Evolutionary conservation across 176 grass and related monocot genomes (phyloP), one percentile per base, ranked within the genome.

Genomic region (Chloris gayana): DNA sequence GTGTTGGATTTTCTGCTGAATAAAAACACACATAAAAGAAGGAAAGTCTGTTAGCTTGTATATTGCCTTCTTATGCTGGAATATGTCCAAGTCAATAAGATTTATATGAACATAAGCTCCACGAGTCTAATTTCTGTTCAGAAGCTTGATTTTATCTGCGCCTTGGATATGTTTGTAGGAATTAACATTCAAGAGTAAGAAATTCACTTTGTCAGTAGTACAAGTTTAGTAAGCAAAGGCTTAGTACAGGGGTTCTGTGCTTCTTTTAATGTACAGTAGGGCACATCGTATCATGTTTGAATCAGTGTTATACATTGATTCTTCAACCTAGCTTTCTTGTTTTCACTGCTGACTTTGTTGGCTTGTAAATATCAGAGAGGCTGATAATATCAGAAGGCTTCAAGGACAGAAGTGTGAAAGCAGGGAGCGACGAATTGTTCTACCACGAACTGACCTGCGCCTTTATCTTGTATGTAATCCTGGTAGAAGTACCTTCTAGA

Each of bases 391-490:
- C 19, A 34, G 35, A 30, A 34, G 31, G 30, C 10, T 54, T 54
- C 29, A n/a, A 54, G 49, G 70, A 53, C 53, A 30, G 30, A n/a
- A 56, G 49, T 34, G 18, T 33, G 33, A 34, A 34, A 35, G 49
- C 30, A n/a, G 30, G 49, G 31, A 73, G 21, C 24, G 25, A 60
- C 10, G 3, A 54, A 35, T 17, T 53, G 29, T n/a, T 33, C 22
- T 2, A 22, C 19, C 31, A 24, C 56, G 72, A 73, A 57, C 35
- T 56, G 11, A 37, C 12, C 25, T 74, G 50, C 0, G 2, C 31
- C 65, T 68, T 41, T 41, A 41, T 68, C 21, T 68, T 41, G 34
- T 68, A 68, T 68, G 71, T 74, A 57, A 74, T 74, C 22, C 14
- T 74, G 35, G 49, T 57, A 37, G 21, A 74, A 56, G 22, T 54